Conservation (phyloP, 2,329 filamentous ascomycete genomes). For the Orbilia ellipsospora region DNA sequence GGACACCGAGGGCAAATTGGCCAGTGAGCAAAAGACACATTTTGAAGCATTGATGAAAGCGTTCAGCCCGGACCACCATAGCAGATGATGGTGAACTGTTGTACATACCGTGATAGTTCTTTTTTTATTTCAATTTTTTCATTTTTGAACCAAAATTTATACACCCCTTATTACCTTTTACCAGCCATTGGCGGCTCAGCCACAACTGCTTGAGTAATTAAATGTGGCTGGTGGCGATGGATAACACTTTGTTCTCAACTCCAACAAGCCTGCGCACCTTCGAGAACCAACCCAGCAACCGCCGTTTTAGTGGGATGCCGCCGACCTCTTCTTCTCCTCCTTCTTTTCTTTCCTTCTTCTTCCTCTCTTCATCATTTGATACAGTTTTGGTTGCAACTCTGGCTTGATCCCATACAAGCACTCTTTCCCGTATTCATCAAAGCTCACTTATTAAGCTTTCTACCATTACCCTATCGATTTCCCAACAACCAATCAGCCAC, state of each 20-base stretch:
- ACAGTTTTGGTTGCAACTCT: constrained; percentile 41
- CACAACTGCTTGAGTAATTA: neutral
- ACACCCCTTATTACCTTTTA: too few relatives aligned
- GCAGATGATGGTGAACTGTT: constrained; percentile 21
- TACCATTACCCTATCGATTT: constrained; percentile 2
- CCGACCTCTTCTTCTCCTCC: constrained; percentile 26
- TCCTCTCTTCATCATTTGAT: constrained; percentile 13
- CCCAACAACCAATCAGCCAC: constrained; percentile 29
- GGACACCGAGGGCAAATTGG: constrained; percentile 76
- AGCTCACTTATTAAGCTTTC: neutral
- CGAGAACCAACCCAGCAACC: constrained; percentile 30
- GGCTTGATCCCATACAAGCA: constrained; percentile 34
- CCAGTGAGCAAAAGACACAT: constrained; percentile 78
- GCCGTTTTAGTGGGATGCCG: constrained; percentile 44
- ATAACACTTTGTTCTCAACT: constrained; percentile 56
- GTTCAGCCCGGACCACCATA: constrained; percentile 61
- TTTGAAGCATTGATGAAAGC: constrained; percentile 75
- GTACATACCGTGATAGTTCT: constrained; percentile 2
- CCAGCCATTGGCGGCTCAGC: constrained; percentile 15
- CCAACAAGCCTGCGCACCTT: constrained; percentile 43
- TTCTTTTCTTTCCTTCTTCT: constrained; percentile 25
- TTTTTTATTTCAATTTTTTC: neutral
- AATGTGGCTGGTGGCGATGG: constrained; percentile 39
- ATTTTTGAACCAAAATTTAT: neutral
- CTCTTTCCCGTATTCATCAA: neutral